A percentile compares a stretch with the other conserved stretches of the same genome.
These are phyloP conservation scores for Hippophae gyantsensis DNA, from an alignment of 306 rosid species.

Conservation along the genomic window DNA sequence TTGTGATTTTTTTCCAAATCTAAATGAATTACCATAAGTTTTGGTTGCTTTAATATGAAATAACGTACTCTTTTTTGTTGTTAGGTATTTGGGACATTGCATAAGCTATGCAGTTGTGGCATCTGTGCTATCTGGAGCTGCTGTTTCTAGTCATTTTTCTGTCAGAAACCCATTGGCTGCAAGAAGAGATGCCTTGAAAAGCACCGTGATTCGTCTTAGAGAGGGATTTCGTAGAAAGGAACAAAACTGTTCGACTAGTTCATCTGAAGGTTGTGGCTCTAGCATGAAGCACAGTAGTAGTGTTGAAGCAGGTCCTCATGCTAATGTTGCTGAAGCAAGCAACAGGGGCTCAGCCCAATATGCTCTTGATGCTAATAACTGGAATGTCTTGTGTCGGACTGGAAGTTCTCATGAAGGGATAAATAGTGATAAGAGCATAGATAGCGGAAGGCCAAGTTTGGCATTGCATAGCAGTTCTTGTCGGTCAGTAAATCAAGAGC, in stretches of 20 bases:
- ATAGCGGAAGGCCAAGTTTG: conserved; percentile 96
- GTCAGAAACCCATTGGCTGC: conserved; percentile 85
- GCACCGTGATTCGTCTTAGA: conserved; percentile 93
- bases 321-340: conserved; percentile 60
- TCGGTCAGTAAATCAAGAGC: conserved; percentile 81
- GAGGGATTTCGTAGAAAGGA: conserved; percentile 96
- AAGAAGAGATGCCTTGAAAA: conserved; percentile 96
- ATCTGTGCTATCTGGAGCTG: conserved; percentile 84
- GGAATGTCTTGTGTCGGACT: conserved; percentile 62
- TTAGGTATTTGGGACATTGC: conserved; percentile 98
- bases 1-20: conserved; percentile 22
- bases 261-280: conserved; percentile 97
- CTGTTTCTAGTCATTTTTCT: conserved; percentile 92
- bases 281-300: conserved; percentile 98
- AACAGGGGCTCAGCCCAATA: conserved; percentile 45
- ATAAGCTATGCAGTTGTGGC: conserved; percentile 97
- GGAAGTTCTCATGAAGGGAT: conserved; percentile 78
- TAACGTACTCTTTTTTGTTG: conserved; percentile 12
- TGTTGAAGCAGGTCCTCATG: conserved; percentile 79
- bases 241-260: conserved; percentile 91
- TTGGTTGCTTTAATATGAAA: conserved; percentile 19
- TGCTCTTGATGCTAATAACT: conserved; percentile 63
- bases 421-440: conserved; percentile 89
- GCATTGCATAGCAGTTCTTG: conserved; percentile 91
- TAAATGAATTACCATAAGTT: conserved; percentile 9